Evolutionary conservation across 2,329 filamentous ascomycete species (phyloP).

Genomic region (Nectriaceae sp.): DNA sequence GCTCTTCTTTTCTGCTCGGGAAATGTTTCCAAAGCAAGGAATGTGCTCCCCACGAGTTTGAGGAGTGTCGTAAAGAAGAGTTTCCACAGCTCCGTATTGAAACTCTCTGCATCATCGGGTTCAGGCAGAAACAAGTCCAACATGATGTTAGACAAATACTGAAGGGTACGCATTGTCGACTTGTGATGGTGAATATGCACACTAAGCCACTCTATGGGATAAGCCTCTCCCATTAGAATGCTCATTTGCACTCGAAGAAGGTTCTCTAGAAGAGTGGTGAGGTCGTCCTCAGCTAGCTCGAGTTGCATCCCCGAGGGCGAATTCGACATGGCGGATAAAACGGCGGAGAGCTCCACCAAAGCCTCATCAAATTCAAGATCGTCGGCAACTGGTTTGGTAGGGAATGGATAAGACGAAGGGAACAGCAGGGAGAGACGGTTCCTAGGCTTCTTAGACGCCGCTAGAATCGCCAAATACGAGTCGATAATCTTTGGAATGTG

Average conservation of each 20-base stretch:
- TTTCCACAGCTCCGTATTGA: constrained; percentile 94
- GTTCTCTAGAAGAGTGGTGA: constrained; percentile 74
- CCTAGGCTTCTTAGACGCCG: constrained; percentile 53
- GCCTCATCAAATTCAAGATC: constrained; percentile 76
- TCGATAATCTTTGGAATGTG: constrained; percentile 91
- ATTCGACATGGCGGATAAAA: constrained; percentile 80
- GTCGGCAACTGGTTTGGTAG: constrained; percentile 66
- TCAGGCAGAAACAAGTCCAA: constrained; percentile 83
- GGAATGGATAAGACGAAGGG: constrained; percentile 87
- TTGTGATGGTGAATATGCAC: constrained; percentile 92
- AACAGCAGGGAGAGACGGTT: constrained; percentile 84
- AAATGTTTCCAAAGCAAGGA: constrained; percentile 89
- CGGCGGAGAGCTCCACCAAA: constrained; percentile 82
- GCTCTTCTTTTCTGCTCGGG: constrained; percentile 94
- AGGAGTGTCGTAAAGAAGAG: constrained; percentile 88
- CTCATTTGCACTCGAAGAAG: constrained; percentile 85
- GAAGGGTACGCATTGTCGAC: constrained; percentile 81
- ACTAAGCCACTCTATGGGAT: constrained; percentile 87
- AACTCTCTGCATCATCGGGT: constrained; percentile 87
- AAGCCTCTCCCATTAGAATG: constrained; percentile 85
- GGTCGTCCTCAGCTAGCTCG: constrained; percentile 72
- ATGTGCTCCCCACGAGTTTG: constrained; percentile 85
- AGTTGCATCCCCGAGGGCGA: constrained; percentile 71
- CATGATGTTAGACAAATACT: constrained; percentile 78
- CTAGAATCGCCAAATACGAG: constrained; percentile 78